Evolutionary conservation across 1,284 basidiomycete species (phyloP).

Genomic region (Ganoderma resinaceum): DNA sequence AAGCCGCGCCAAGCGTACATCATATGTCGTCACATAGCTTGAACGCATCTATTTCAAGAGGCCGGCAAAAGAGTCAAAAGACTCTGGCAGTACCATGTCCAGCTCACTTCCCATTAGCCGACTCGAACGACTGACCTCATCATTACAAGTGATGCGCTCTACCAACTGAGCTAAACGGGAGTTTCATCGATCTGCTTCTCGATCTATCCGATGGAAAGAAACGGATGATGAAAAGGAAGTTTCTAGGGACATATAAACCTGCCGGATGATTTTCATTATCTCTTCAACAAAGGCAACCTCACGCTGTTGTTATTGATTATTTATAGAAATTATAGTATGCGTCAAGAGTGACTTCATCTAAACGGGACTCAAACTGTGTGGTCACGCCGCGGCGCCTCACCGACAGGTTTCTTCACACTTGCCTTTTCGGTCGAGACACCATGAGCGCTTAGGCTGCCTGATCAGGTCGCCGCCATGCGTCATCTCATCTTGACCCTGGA

Average conservation of each 20-base stretch:
- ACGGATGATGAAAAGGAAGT: background rate
- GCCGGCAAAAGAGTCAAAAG: too few relatives aligned
- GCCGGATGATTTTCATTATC: too few relatives aligned
- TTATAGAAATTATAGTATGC: too few relatives aligned
- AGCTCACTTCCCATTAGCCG: conserved; percentile 58
- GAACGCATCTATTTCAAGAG: too few relatives aligned
- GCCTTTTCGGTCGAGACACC: conserved; percentile 1
- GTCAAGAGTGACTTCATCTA: too few relatives aligned
- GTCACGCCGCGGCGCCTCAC: background rate
- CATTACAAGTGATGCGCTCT: conserved; percentile 64
- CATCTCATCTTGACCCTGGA: conserved; percentile 1
- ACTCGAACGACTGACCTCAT: conserved; percentile 63
- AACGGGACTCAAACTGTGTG: too few relatives aligned
- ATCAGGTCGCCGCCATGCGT: background rate
- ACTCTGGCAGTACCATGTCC: too few relatives aligned
- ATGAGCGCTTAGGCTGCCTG: conserved; percentile 1
- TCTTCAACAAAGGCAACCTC: too few relatives aligned
- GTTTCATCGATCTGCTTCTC: background rate
- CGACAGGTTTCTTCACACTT: background rate
- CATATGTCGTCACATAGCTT: too few relatives aligned
- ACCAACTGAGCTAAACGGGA: conserved; percentile 62
- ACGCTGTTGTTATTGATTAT: too few relatives aligned
- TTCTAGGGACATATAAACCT: background rate
- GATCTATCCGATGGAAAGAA: background rate
- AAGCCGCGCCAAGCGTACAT: too few relatives aligned